phyloP scores from a whole-genome alignment of 2,329 filamentous ascomycete genomes.

The Aspergillus glaucus region DNA sequence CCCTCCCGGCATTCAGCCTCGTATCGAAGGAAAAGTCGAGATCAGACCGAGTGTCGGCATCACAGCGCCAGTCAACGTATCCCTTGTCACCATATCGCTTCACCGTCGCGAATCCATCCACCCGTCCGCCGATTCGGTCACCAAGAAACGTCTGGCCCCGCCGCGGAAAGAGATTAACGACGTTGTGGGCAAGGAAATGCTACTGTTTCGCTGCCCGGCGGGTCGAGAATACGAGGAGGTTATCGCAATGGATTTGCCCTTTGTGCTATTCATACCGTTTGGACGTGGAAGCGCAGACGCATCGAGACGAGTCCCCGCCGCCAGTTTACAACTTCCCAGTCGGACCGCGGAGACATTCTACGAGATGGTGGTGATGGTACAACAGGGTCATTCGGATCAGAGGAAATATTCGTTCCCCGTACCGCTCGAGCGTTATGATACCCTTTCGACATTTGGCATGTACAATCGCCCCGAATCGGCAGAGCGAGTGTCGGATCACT shows the following conservation, averaged over 20 bases:
- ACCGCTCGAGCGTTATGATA: constrained; percentile 89
- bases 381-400: constrained; percentile 80
- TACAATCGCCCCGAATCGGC: constrained; percentile 93
- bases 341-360: constrained; percentile 96
- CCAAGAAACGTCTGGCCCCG: constrained; percentile 84
- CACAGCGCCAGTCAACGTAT: constrained; percentile 83
- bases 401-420: constrained; percentile 89
- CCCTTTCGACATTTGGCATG: constrained; percentile 97
- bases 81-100: constrained; percentile 87
- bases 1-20: constrained; percentile 55
- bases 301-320: constrained; percentile 82
- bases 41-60: constrained; percentile 80
- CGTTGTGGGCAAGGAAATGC: constrained; percentile 90
- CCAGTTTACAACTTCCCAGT: constrained; percentile 81
- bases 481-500: constrained; percentile 77
- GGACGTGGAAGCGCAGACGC: constrained; percentile 85
- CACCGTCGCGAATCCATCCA: constrained; percentile 94
- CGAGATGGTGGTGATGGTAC: constrained; percentile 91
- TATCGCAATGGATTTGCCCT: constrained; percentile 92
- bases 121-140: constrained; percentile 86
- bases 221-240: constrained; percentile 83
- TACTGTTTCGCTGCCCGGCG: constrained; percentile 78
- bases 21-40: constrained; percentile 96
- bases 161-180: constrained; percentile 86
- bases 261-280: constrained; percentile 95